Percentiles rank a stretch among this genome's conserved stretches.
phyloP scores from a whole-genome alignment of 164 flowering plant genomes.

The Vitis amurensis region DNA sequence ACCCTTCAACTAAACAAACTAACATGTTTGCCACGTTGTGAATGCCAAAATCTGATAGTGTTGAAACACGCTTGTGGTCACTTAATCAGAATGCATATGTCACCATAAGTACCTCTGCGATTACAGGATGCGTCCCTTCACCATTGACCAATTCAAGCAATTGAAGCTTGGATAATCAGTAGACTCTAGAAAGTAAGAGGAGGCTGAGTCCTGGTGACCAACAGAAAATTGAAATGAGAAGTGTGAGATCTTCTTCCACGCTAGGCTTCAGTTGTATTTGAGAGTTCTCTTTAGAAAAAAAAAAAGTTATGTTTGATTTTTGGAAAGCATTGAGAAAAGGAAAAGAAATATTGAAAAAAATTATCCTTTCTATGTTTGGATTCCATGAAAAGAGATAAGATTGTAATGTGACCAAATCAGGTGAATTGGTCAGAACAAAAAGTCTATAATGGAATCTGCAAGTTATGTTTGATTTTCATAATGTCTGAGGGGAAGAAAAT shows the following conservation, averaged over 20 bases:
- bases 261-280: not conserved
- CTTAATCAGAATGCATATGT: constrained; percentile 12
- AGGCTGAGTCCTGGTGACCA: not conserved
- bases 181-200: not conserved
- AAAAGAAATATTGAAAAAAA: no score
- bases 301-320: no score
- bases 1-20: no score
- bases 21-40: not conserved
- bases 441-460: no score
- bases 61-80: constrained; percentile 7
- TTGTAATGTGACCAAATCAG: no score
- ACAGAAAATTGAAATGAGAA: constrained; percentile 13
- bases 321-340: no score
- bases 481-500: no score
- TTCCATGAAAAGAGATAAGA: no score
- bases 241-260: constrained; percentile 2
- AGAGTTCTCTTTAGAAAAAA: no score
- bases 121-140: not conserved
- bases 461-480: no score
- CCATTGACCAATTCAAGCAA: constrained; percentile 9
- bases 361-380: no score
- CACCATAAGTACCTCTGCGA: constrained; percentile 6
- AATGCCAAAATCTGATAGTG: constrained; percentile 13
- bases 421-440: no score
- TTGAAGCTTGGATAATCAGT: not conserved